phyloP scores from a whole-genome alignment of 441 rosid genomes.

The Theobroma grandiflorum region DNA sequence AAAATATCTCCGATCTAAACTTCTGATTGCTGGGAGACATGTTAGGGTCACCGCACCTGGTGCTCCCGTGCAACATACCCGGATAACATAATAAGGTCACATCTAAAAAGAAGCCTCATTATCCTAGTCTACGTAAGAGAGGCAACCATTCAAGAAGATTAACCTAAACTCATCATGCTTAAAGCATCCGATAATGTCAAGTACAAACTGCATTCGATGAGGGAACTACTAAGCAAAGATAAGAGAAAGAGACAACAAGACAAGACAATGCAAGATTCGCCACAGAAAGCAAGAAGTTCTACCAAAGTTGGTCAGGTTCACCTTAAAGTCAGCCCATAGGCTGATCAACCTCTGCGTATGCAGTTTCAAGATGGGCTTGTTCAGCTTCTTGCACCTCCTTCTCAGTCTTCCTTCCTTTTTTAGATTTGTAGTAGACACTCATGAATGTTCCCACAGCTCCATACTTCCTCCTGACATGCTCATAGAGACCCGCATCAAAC shows the following conservation, averaged over 20 bases:
- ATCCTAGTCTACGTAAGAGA: background rate
- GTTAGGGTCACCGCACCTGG: background rate
- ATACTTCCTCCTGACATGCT: conserved; percentile 83
- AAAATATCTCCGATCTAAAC: no score
- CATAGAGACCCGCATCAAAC: conserved; percentile 91
- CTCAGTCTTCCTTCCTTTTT: conserved; percentile 99
- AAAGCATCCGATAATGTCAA: background rate
- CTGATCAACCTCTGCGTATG: conserved; percentile 69
- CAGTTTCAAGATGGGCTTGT: conserved; percentile 84
- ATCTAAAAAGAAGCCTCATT: background rate
- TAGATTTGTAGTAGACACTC: conserved; percentile 95
- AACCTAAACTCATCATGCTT: conserved; percentile 13
- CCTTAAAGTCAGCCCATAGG: conserved; percentile 33
- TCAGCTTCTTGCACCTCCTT: conserved; percentile 98
- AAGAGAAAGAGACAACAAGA: conserved; percentile 23
- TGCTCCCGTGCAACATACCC: background rate
- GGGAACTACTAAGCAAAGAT: conserved; percentile 20
- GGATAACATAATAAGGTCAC: background rate
- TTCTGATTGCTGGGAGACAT: background rate
- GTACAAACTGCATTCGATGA: background rate
- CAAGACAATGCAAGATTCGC: background rate
- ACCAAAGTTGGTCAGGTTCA: background rate
- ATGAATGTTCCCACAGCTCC: conserved; percentile 96
- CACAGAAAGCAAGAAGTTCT: conserved; percentile 22
- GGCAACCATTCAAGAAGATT: conserved; percentile 13